phyloP scores from a whole-genome alignment of 2,329 filamentous ascomycete species.

The Hortaea werneckii region DNA sequence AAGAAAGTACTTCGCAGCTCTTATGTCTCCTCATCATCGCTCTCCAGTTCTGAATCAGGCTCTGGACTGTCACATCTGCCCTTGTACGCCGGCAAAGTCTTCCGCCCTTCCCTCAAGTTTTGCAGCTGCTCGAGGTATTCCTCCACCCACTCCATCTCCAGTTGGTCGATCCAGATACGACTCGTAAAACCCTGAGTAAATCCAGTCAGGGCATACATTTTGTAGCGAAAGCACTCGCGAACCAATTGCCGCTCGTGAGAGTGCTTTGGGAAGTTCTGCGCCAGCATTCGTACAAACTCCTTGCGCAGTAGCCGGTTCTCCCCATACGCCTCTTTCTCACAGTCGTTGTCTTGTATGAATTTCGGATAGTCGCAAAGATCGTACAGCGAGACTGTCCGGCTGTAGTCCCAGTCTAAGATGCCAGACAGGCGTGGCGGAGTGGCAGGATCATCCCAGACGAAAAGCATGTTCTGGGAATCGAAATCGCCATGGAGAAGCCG shows the following conservation, averaged over 20 bases:
- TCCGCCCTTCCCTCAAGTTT: neutral
- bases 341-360: constrained; percentile 5
- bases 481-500: constrained; percentile 9
- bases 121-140: neutral
- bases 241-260: constrained; percentile 1
- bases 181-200: neutral
- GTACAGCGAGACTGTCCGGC: constrained; percentile 5
- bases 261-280: neutral
- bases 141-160: neutral
- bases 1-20: too few species aligned
- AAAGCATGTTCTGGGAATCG: constrained; percentile 7
- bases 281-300: constrained; percentile 3
- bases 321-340: neutral
- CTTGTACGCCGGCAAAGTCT: neutral
- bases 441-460: neutral
- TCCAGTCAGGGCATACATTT: neutral
- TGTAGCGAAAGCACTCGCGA: constrained; percentile 5
- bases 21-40: neutral
- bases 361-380: constrained; percentile 8
- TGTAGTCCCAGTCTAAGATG: constrained; percentile 13
- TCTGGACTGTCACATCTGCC: neutral
- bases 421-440: neutral
- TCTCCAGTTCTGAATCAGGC: constrained; percentile 1
- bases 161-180: neutral
- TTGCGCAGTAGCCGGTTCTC: constrained; percentile 9